These are phyloP conservation scores for Aechmea fasciata DNA, from an alignment of 176 grass and related monocot genomes.

Conservation along the genomic window DNA sequence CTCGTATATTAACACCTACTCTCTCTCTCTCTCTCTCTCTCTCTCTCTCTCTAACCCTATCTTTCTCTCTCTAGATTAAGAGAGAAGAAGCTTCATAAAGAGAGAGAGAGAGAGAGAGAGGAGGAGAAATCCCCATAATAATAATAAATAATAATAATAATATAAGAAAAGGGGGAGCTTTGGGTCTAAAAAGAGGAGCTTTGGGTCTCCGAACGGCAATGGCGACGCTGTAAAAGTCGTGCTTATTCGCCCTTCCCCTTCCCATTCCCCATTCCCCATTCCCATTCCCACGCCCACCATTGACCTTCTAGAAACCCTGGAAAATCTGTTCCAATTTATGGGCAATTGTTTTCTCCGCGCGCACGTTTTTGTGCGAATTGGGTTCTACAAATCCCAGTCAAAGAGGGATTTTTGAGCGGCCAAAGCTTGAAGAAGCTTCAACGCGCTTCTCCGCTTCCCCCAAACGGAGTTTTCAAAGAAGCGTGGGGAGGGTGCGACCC, in stretches of 20 bases:
- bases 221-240: constrained; percentile 5
- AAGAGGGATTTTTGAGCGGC: neutral
- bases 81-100: neutral
- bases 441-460: neutral
- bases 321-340: neutral
- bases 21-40: neutral
- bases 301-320: constrained; percentile 16
- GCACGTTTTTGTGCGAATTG: neutral
- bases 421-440: constrained; percentile 11
- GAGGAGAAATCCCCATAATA: neutral
- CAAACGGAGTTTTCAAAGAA: neutral
- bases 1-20: neutral
- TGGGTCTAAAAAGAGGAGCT: neutral
- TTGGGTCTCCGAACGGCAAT: constrained; percentile 12
- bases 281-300: neutral
- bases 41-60: neutral
- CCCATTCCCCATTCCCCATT: rapidly evolving
- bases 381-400: constrained; percentile 1
- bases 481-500: neutral
- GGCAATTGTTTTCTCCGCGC: neutral
- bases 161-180: constrained; percentile 2
- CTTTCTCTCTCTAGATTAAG: neutral
- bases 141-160: neutral
- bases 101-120: constrained; percentile 9
- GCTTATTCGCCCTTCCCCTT: neutral